phyloP scores from a whole-genome alignment of 2,329 filamentous ascomycete genomes.

The Claviceps pazoutovae region DNA sequence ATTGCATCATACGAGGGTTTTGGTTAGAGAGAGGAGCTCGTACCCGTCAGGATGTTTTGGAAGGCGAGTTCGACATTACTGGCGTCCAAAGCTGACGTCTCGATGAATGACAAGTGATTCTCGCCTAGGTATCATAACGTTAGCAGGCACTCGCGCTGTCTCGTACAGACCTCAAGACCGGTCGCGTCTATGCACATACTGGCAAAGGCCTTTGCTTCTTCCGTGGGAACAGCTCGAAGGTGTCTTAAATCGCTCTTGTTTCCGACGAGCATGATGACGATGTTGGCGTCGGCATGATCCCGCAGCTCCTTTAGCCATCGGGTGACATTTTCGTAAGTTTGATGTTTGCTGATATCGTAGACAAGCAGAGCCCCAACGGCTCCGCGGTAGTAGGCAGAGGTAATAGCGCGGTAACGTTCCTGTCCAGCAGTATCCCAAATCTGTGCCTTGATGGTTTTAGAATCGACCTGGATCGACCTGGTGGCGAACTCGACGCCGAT shows the following conservation, averaged over 20 bases:
- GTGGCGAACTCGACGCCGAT: conserved; percentile 99
- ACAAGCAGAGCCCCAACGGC: conserved; percentile 94
- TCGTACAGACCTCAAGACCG: background rate
- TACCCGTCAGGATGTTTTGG: conserved; percentile 98
- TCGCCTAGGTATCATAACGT: conserved; percentile 49
- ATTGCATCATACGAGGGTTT: background rate
- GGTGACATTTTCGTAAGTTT: conserved; percentile 98
- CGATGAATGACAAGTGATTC: conserved; percentile 97
- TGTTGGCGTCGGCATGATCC: conserved; percentile 96
- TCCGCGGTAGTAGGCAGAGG: conserved; percentile 95
- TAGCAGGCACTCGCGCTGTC: background rate
- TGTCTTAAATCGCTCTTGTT: conserved; percentile 99
- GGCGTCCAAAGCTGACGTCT: conserved; percentile 95
- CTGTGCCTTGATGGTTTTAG: conserved; percentile 99
- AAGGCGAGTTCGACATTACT: conserved; percentile 99
- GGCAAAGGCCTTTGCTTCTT: conserved; percentile 95
- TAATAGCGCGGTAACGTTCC: conserved; percentile 98
- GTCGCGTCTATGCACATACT: conserved; percentile 40
- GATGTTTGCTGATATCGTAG: conserved; percentile 99
- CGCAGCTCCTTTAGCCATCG: conserved; percentile 98
- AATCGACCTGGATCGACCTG: conserved; percentile 94
- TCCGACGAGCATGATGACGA: conserved; percentile 98
- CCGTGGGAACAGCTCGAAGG: conserved; percentile 88
- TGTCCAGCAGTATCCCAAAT: conserved; percentile 99
- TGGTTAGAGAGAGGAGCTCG: conserved; percentile 14